Percentiles rank a stretch among this genome's conserved stretches.
These are phyloP conservation scores for Jaapia argillacea DNA, from an alignment of 768 basidiomycete genomes.

Conservation along the genomic window DNA sequence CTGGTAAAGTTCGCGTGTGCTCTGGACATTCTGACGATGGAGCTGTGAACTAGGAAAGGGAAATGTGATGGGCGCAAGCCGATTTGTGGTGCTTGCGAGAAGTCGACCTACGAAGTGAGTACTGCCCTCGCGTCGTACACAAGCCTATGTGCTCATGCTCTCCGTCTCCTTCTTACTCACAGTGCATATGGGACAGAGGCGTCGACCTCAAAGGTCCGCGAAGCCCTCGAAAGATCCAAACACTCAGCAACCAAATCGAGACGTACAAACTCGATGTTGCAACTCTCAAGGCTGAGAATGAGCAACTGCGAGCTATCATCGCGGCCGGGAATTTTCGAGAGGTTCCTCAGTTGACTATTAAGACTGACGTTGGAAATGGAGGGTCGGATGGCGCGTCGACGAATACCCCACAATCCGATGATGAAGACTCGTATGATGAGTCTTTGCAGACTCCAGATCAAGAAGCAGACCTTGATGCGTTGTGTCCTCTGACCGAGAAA, in stretches of 20 bases:
- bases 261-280: slow-evolving; percentile 16
- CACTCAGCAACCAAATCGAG: slow-evolving; percentile 20
- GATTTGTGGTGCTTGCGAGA: slow-evolving; percentile 18
- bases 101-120: slow-evolving; percentile 14
- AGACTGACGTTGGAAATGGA: neutral
- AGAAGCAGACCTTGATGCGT: neutral
- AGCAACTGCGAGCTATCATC: slow-evolving; percentile 10
- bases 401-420: neutral
- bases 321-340: slow-evolving; percentile 1
- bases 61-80: slow-evolving; percentile 23
- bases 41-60: slow-evolving; percentile 19
- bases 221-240: slow-evolving; percentile 22
- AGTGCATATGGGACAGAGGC: slow-evolving; percentile 27
- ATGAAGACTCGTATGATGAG: neutral
- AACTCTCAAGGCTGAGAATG: slow-evolving; percentile 17
- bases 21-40: neutral
- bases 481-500: slow-evolving; percentile 1
- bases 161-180: neutral
- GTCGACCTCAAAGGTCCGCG: too few relatives aligned
- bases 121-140: slow-evolving; percentile 12
- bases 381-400: neutral
- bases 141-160: neutral
- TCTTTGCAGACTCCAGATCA: neutral
- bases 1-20: neutral
- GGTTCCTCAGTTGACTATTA: neutral